These are phyloP conservation scores for Syzygium aqueum DNA, from an alignment of 345 rosid genomes.

Conservation along the genomic window DNA sequence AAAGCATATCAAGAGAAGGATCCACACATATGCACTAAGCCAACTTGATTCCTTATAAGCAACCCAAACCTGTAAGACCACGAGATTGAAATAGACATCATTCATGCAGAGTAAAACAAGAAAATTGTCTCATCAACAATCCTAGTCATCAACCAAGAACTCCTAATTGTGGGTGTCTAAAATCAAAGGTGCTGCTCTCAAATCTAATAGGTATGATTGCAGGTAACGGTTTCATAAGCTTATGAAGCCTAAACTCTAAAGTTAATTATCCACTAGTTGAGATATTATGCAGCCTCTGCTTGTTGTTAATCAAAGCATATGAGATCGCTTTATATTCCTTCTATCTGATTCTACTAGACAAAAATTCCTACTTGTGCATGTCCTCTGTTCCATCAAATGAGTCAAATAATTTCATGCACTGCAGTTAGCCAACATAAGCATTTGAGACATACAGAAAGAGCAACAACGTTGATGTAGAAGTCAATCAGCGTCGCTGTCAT, in stretches of 20 bases:
- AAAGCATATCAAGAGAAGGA: constrained; percentile 53
- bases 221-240: not conserved
- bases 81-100: not conserved
- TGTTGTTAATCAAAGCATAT: not conserved
- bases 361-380: not conserved
- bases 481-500: constrained; percentile 56
- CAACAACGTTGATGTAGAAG: constrained; percentile 60
- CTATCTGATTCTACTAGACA: not conserved
- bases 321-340: not conserved
- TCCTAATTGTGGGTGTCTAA: not conserved
- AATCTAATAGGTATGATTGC: not conserved
- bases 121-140: not conserved
- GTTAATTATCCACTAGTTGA: not conserved
- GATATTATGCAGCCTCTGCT: not conserved
- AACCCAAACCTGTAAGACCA: constrained; percentile 55
- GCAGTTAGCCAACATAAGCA: not conserved
- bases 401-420: not conserved
- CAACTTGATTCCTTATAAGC: constrained; percentile 76
- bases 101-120: not conserved
- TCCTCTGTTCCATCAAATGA: not conserved
- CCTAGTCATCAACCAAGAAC: not conserved
- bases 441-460: constrained; percentile 52
- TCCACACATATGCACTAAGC: constrained; percentile 58
- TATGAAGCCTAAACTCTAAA: not conserved
- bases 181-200: not conserved